Evolutionary conservation across 1,284 basidiomycete species (phyloP).

Genomic region (Fistulinella cinereoalba): DNA sequence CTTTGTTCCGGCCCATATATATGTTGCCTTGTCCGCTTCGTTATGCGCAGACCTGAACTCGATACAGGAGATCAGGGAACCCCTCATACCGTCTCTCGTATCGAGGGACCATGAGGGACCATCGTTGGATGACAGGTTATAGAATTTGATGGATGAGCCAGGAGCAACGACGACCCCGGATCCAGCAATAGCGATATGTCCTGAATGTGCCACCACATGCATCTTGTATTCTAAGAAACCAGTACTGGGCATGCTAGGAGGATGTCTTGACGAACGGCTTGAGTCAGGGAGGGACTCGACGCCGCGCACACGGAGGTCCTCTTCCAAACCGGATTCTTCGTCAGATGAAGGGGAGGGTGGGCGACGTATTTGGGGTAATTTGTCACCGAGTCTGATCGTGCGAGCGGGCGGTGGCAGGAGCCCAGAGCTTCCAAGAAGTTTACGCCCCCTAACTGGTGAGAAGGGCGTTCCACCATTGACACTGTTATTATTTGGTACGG

Average conservation of each 20-base stretch:
- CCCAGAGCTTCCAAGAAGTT: slow-evolving; percentile 42
- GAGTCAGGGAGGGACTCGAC: no score
- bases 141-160: slow-evolving; percentile 63
- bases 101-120: slow-evolving; percentile 54
- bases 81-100: slow-evolving; percentile 62
- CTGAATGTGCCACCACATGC: slow-evolving; percentile 55
- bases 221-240: slow-evolving; percentile 49
- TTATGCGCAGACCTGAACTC: slow-evolving; percentile 61
- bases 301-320: no score
- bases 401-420: slow-evolving; percentile 71
- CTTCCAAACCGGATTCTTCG: no score
- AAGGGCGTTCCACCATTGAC: slow-evolving; percentile 13
- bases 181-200: slow-evolving; percentile 60
- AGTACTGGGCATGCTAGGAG: no score
- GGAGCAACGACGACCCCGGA: slow-evolving; percentile 60
- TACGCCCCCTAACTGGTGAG: slow-evolving; percentile 39
- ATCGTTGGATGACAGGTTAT: slow-evolving; percentile 52
- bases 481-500: not conserved
- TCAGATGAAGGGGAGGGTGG: no score
- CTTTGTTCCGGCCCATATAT: slow-evolving; percentile 85
- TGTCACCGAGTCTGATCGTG: slow-evolving; percentile 64
- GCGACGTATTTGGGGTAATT: slow-evolving; percentile 60
- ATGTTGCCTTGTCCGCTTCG: slow-evolving; percentile 40
- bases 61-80: slow-evolving; percentile 70
- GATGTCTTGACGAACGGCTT: no score